These are phyloP conservation scores for Starmerella stellata DNA, from an alignment of 805 yeast genomes.

Conservation along the genomic window DNA sequence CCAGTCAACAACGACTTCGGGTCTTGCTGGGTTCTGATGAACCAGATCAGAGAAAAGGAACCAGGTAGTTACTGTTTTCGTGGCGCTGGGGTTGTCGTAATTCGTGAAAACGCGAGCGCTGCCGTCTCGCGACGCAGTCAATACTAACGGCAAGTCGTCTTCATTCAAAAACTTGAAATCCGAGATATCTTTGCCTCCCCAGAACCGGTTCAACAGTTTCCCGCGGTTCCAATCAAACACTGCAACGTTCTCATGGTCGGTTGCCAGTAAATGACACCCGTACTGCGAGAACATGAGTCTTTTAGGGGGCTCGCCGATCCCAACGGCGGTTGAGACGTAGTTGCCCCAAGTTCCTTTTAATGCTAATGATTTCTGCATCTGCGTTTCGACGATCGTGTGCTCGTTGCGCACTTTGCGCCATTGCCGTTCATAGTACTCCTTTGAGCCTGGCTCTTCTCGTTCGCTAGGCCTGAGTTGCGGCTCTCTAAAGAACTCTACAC, in stretches of 20 bases:
- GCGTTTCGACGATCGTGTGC: constrained; percentile 68
- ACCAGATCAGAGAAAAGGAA: constrained; percentile 48
- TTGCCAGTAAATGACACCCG: constrained; percentile 60
- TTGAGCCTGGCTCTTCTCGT: constrained; percentile 80
- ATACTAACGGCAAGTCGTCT: constrained; percentile 68
- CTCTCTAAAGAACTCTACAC: constrained; percentile 81
- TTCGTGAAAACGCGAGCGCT: constrained; percentile 72
- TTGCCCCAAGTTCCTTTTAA: constrained; percentile 74
- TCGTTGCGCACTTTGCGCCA: constrained; percentile 91
- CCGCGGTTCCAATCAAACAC: constrained; percentile 69
- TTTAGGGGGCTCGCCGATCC: constrained; percentile 9
- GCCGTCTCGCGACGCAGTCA: constrained; percentile 89
- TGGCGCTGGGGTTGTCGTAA: constrained; percentile 38
- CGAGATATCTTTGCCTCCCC: constrained; percentile 75
- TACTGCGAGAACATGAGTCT: constrained; percentile 71
- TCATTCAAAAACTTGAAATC: constrained; percentile 77
- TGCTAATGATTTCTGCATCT: constrained; percentile 70
- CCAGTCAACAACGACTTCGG: constrained; percentile 79
- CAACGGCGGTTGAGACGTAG: constrained; percentile 46
- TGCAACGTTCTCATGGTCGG: constrained; percentile 63
- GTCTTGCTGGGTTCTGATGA: constrained; percentile 10
- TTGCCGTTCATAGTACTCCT: constrained; percentile 56
- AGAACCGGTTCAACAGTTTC: constrained; percentile 40
- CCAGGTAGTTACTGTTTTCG: constrained; percentile 71
- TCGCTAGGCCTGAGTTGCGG: constrained; percentile 82